Conservation (phyloP, 2,329 filamentous ascomycete species). For the Sporothrix brasiliensis region DNA sequence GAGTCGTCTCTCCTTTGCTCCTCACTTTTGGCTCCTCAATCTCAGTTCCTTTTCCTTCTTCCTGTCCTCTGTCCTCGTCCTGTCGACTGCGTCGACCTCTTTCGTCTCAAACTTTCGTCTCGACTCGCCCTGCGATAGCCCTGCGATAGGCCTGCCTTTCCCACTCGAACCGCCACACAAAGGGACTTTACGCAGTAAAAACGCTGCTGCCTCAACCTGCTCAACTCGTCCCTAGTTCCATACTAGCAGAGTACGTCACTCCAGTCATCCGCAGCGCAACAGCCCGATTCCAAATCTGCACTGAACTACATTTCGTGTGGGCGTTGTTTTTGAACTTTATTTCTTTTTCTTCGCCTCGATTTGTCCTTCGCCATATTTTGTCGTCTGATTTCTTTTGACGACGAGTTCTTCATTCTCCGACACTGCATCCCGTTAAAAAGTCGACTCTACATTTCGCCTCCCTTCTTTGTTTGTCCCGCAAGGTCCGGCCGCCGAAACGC, state of each 20-base stretch:
- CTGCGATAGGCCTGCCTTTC: slow-evolving; percentile 1
- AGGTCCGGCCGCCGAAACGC: slow-evolving; percentile 22
- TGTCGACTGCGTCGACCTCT: background rate
- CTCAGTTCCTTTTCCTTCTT: background rate
- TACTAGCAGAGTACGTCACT: slow-evolving; percentile 26
- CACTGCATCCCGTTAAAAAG: background rate
- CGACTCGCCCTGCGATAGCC: slow-evolving; percentile 16
- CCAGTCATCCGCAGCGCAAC: slow-evolving; percentile 22
- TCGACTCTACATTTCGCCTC: slow-evolving; percentile 18
- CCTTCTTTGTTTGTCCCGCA: slow-evolving; percentile 16
- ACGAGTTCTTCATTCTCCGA: background rate
- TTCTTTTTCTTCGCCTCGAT: background rate
- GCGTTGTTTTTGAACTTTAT: background rate
- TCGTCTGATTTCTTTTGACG: background rate
- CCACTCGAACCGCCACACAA: background rate
- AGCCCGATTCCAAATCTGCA: slow-evolving; percentile 22
- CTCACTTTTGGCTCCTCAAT: slow-evolving; percentile 1
- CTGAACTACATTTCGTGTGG: slow-evolving; percentile 5
- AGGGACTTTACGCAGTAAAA: background rate
- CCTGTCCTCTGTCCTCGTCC: slow-evolving; percentile 1
- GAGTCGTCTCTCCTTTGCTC: slow-evolving; percentile 5
- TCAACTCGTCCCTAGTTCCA: slow-evolving; percentile 12
- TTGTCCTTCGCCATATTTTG: background rate
- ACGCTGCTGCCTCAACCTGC: slow-evolving; percentile 20
- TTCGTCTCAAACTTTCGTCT: slow-evolving; percentile 5